Base-by-base conservation (phyloP, 176 grass and related monocot species). In the Phoenix roebelenii region DNA sequence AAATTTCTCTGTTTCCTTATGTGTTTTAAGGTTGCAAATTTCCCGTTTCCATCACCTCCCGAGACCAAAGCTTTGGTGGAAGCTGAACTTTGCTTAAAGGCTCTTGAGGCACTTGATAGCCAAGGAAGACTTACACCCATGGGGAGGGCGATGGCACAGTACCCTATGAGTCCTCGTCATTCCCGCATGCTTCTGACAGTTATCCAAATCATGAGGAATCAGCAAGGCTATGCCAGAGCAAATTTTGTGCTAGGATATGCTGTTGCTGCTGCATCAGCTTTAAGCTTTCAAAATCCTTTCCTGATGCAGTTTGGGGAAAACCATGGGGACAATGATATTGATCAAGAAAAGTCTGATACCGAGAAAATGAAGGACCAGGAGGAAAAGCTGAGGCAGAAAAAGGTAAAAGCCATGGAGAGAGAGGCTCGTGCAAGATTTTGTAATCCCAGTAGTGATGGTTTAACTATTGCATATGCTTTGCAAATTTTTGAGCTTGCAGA, bases 251-350 rank as follows among this genome's bases (percentile, higher is more conserved):
- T 89, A 48, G 87, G 76, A 78, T 83, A 81, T 72, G 82, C 93
- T 49, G 57, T 71, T 6, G 87, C 93, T 62, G 82, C 84, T 73
- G 85, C 82, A 53, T 82, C 93, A 68, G 93, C 79, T 52, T 78
- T 98, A 75, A 98, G 82, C 71, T 92, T 89, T 88, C 74, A 67
- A 15, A 98, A 86, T 60, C 93, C 93, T 78, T 92, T 92, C 58
- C 63, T 88, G 52, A 70, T 76, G 58, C 81, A 88, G 58, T 74
- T 76, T 60, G 66, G 72, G 26, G 78, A 75, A 50, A 69, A 66
- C 32, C 30, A 84, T 16, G 64, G 69, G 22, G 51, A 23, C 29
- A 52, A 69, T 49, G 72, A 79, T 66, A 54, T 63, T 23, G 77
- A 69, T 58, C 58, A 59, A 51, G 57, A 52, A 74, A 63, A 65